These are phyloP conservation scores for Megacollybia platyphylla DNA, from an alignment of 1,284 basidiomycete genomes.

Conservation along the genomic window DNA sequence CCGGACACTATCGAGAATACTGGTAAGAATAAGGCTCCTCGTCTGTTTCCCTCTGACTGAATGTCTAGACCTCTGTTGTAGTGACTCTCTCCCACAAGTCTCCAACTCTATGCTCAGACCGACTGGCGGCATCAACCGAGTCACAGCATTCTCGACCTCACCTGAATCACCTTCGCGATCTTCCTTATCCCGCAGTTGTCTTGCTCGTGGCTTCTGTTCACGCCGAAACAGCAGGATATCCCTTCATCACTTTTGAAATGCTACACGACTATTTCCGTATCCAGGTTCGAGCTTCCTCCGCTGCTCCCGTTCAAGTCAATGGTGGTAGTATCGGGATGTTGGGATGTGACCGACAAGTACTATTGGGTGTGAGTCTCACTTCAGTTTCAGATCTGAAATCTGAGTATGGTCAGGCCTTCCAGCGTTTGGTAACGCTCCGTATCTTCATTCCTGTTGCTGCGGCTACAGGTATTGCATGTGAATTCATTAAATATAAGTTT, in stretches of 20 bases:
- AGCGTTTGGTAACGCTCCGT: constrained; percentile 37
- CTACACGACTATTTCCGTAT: constrained; percentile 54
- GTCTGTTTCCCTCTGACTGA: neutral
- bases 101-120: constrained; percentile 36
- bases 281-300: constrained; percentile 52
- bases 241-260: constrained; percentile 69
- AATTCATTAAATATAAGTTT: constrained; percentile 59
- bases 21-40: constrained; percentile 34
- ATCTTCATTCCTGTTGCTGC: constrained; percentile 39
- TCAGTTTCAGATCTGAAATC: constrained; percentile 1
- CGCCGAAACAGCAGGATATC: constrained; percentile 50
- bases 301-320: constrained; percentile 61
- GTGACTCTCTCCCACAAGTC: constrained; percentile 31
- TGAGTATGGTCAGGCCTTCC: constrained; percentile 44
- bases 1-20: constrained; percentile 46
- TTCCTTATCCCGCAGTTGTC: constrained; percentile 64
- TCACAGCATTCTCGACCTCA: constrained; percentile 40
- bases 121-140: constrained; percentile 25
- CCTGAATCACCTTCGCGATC: constrained; percentile 36
- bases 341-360: constrained; percentile 44
- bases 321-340: constrained; percentile 69
- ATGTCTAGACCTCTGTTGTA: constrained; percentile 33
- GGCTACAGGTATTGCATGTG: constrained; percentile 31
- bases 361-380: constrained; percentile 39
- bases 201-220: constrained; percentile 63